A percentile compares a stretch with the other conserved stretches of the same genome.
These are phyloP conservation scores for Pulicaria dysenterica DNA, from an alignment of 129 eudicot genomes.

Conservation along the genomic window DNA sequence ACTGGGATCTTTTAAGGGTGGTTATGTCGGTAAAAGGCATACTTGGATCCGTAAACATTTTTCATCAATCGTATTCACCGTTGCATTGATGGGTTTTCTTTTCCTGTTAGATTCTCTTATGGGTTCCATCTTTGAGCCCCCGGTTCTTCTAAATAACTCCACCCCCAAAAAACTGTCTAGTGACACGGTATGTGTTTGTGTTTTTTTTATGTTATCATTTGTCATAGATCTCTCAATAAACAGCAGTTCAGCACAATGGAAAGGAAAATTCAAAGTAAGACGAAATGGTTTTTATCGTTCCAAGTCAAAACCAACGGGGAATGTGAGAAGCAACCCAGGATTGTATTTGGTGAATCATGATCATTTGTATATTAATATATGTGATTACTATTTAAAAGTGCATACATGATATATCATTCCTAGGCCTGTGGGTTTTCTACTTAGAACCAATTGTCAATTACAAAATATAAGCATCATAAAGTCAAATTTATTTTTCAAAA, in stretches of 20 bases:
- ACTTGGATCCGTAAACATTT: conserved; percentile 56
- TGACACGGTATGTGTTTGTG: conserved; percentile 46
- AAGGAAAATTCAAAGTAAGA: neutral
- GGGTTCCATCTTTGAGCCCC: conserved; percentile 56
- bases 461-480: neutral
- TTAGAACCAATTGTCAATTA: conserved; percentile 12
- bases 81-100: conserved; percentile 51
- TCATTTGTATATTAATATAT: neutral
- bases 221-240: neutral
- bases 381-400: neutral
- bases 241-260: neutral
- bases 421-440: neutral
- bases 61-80: conserved; percentile 53
- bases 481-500: conserved; percentile 12
- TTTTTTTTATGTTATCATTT: conserved; percentile 11
- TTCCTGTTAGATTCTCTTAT: conserved; percentile 65
- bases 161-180: conserved; percentile 26
- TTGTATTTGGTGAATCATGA: neutral
- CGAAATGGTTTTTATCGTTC: neutral
- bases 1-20: conserved; percentile 51
- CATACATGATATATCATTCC: neutral
- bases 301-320: neutral
- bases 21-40: conserved; percentile 54
- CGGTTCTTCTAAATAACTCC: conserved; percentile 36
- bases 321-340: neutral